Percentiles rank a stretch among this genome's conserved stretches.
phyloP scores from a whole-genome alignment of 768 basidiomycete species.

The Boletus vermiculosoides region DNA sequence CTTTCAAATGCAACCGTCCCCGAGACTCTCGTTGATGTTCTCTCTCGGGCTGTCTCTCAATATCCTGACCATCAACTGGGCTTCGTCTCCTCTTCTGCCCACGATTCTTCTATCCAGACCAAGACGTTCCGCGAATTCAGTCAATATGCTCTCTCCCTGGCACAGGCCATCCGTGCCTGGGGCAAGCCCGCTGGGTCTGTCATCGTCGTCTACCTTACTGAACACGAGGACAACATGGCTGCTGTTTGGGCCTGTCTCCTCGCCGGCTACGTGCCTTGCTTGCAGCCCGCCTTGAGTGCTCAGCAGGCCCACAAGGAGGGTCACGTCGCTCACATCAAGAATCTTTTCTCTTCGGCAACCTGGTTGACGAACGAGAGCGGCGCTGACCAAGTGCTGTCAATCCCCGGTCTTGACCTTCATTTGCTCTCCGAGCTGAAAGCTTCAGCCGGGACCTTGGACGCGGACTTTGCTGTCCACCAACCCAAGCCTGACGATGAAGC shows the following conservation, averaged over 20 bases:
- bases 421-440: slow-evolving; percentile 23
- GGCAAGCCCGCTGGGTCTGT: slow-evolving; percentile 26
- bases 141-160: slow-evolving; percentile 17
- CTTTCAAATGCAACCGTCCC: slow-evolving; percentile 7
- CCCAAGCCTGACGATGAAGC: slow-evolving; percentile 30
- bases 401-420: slow-evolving; percentile 26
- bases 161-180: slow-evolving; percentile 25
- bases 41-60: slow-evolving; percentile 20
- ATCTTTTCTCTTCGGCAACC: slow-evolving; percentile 29
- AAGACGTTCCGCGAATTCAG: slow-evolving; percentile 25
- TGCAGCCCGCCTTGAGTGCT: slow-evolving; percentile 35
- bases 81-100: slow-evolving; percentile 27
- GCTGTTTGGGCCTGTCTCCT: slow-evolving; percentile 30
- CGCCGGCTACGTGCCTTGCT: slow-evolving; percentile 32
- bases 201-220: slow-evolving; percentile 31
- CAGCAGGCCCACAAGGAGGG: slow-evolving; percentile 21
- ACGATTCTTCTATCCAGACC: slow-evolving; percentile 29
- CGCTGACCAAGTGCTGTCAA: slow-evolving; percentile 24
- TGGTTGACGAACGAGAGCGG: slow-evolving; percentile 33
- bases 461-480: slow-evolving; percentile 19
- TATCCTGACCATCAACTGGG: slow-evolving; percentile 28
- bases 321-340: slow-evolving; percentile 29
- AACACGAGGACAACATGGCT: slow-evolving; percentile 28
- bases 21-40: slow-evolving; percentile 23
- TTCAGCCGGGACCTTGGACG: slow-evolving; percentile 6